Conservation (phyloP, 2,329 filamentous ascomycete genomes). For the Parafenestella ontariensis region DNA sequence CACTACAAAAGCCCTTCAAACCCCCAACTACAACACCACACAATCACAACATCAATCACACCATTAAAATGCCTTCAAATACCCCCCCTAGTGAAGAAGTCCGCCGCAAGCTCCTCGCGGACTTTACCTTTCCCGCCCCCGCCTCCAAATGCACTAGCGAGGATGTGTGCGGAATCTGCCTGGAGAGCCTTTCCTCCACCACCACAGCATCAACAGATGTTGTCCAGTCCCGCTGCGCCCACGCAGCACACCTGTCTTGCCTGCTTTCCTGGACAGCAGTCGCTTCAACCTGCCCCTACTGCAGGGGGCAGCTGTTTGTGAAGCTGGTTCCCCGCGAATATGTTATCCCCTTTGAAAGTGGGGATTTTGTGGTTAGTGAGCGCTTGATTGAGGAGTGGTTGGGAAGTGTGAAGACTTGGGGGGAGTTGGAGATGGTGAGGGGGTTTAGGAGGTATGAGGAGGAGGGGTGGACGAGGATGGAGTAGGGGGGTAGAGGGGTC, state of each 20-base stretch:
- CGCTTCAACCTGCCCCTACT: background rate
- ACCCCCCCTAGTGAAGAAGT: background rate
- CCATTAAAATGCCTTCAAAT: background rate
- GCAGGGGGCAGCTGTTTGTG: constrained; percentile 2
- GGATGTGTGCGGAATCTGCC: constrained; percentile 3
- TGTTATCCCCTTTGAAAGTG: background rate
- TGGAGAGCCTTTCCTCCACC: background rate
- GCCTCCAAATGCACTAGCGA: background rate
- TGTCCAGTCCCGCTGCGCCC: background rate
- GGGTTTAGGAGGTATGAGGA: background rate
- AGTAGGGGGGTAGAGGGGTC: too few relatives aligned
- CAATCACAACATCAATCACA: background rate
- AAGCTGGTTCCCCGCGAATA: background rate
- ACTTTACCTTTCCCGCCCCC: background rate
- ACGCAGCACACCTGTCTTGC: background rate
- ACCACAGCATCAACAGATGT: background rate
- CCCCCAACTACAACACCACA: background rate
- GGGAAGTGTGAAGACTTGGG: background rate
- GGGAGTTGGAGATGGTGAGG: background rate
- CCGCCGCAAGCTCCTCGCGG: background rate
- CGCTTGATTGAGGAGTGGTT: background rate
- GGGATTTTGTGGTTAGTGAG: background rate
- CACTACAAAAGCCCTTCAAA: background rate
- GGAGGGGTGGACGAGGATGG: background rate
- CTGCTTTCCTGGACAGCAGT: background rate